Evolutionary conservation across 1,284 basidiomycete species (phyloP), one percentile per base, ranked within the genome.

Genomic region (Ceratobasidium sp.): DNA sequence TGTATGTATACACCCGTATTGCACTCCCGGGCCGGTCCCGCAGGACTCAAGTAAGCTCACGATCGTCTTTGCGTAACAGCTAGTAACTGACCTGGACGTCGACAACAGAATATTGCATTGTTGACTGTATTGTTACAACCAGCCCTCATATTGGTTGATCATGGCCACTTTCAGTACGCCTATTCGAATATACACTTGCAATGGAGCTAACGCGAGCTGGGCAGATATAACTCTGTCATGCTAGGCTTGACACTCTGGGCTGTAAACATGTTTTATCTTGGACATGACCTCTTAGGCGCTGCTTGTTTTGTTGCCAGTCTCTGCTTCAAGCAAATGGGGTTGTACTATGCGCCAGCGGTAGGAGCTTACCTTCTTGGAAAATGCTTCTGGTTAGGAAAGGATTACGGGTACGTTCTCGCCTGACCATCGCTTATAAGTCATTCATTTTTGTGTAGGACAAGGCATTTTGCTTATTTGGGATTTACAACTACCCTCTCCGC

Each of bases 251-350:
- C 93, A 0, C 82, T 96, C 28, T 85, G 92, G 53, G 86, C 93
- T 0, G 82, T 94, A 51, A 89, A 91, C 79, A 89, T 89, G 80
- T 93, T 97, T 68, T 89, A 91, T 5, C 82, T 82, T 1, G 91
- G 89, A 7, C 85, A 88, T 37, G 95, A 98, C 82, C 83, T 94
- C 3, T 79, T 90, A 0, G 96, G 94, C 0, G 94, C 94, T 6
- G 82, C 94, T n/a, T 90, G 87, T 78, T 97, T 98, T 80, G 92
- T 94, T 8, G 86, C 91, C 42, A 93, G 93, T 80, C 87, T 98
- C 20, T 89, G 92, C 3, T 98, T 98, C 87, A 98, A 98, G 83
- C 96, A 98, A 83, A 98, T 98, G 95, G 92, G 94, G 4, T 86
- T 98, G 13, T 98, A 97, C 83, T 98, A 95, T 82, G 93, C 94